A percentile compares a stretch with the other conserved stretches of the same genome.
These are phyloP conservation scores for Geotrichum cucujoidarum DNA, from an alignment of 1,139 yeast species.

Conservation along the genomic window DNA sequence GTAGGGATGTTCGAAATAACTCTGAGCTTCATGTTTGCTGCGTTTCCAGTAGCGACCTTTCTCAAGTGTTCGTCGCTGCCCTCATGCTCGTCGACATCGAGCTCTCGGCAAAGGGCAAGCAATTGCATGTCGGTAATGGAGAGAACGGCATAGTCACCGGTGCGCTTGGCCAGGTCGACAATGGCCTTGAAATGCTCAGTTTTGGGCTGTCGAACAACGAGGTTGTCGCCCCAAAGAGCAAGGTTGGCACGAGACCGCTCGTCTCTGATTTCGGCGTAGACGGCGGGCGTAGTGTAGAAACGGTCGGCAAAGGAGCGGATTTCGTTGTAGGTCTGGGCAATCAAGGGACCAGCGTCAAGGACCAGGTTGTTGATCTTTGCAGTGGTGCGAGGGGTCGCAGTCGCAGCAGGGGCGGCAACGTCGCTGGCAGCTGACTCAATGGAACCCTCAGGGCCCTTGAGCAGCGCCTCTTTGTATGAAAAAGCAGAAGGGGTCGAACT, in stretches of 20 bases:
- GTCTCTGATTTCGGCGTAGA: conserved; percentile 78
- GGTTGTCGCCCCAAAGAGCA: conserved; percentile 62
- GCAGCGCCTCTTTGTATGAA: conserved; percentile 10
- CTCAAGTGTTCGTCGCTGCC: conserved; percentile 49
- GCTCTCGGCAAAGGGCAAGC: conserved; percentile 83
- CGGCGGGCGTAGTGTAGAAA: conserved; percentile 90
- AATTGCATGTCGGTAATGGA: conserved; percentile 90
- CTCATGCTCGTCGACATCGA: conserved; percentile 64
- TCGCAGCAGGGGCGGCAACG: neutral
- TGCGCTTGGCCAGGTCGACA: conserved; percentile 68
- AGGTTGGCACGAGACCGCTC: conserved; percentile 76
- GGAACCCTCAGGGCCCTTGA: neutral
- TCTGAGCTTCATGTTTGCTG: conserved; percentile 13
- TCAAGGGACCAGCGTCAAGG: conserved; percentile 91
- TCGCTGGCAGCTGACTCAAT: neutral
- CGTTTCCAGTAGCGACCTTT: conserved; percentile 33
- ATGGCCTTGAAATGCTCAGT: conserved; percentile 60
- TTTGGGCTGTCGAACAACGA: conserved; percentile 64
- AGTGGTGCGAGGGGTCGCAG: neutral
- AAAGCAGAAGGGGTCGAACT: neutral
- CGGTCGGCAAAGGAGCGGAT: conserved; percentile 62
- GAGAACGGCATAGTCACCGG: conserved; percentile 87
- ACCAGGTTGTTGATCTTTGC: conserved; percentile 45
- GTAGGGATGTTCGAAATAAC: conserved; percentile 16
- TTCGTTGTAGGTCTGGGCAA: conserved; percentile 76